Evolutionary conservation across 768 basidiomycete genomes (phyloP).

Genomic region (Tulasnella sp.): DNA sequence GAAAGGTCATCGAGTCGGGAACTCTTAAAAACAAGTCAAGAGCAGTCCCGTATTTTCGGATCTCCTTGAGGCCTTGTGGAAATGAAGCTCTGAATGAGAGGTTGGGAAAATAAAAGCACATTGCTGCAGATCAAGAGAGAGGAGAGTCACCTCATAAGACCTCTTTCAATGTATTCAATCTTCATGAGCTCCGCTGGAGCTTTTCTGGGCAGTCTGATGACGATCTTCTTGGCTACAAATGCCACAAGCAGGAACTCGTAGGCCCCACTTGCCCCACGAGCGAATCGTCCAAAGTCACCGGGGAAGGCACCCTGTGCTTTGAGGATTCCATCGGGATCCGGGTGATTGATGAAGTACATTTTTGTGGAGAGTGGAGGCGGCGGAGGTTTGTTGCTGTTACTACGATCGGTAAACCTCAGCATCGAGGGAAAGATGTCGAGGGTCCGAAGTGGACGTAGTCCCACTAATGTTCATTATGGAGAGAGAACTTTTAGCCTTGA

Average conservation of each 20-base stretch:
- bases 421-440: not conserved
- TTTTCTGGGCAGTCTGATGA: not conserved
- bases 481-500: not conserved
- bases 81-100: not conserved
- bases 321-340: not conserved
- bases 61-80: not conserved
- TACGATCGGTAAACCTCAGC: not conserved
- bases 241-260: not conserved
- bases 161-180: not conserved
- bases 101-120: not conserved
- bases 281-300: not conserved
- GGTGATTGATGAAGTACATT: not conserved
- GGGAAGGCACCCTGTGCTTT: not conserved
- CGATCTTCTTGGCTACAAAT: not conserved
- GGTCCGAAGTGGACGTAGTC: not conserved
- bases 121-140: not conserved
- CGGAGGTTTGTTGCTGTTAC: not conserved
- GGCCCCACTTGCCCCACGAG: not conserved
- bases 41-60: not conserved
- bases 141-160: not conserved
- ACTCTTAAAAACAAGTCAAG: not conserved
- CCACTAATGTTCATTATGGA: not conserved
- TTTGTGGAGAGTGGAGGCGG: not conserved
- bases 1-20: not conserved
- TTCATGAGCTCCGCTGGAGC: not conserved